Evolutionary conservation across 208 protist genomes (phyloP), one percentile per base, ranked within the genome.

Genomic region (Endotrypanum monterogeii): DNA sequence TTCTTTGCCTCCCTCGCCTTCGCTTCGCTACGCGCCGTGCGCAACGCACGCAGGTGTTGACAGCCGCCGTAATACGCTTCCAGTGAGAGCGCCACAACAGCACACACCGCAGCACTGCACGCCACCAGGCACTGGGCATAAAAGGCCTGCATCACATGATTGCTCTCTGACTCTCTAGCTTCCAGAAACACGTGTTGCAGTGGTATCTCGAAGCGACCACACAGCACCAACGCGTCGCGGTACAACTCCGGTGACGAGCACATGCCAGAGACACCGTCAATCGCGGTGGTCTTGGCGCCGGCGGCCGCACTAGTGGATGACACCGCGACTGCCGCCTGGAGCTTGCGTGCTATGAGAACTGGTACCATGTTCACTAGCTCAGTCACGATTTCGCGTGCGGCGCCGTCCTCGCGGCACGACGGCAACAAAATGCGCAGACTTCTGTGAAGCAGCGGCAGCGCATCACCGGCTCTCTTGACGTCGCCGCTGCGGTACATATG

Each of bases 31-130:
- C 69, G 67, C 28, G 62, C 57, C 25, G 52, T 55, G 20, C 71
- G 72, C 57, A 76, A 58, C 35, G 60, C 68, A 35, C 70, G 76
- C 51, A 80, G 62, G 70, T 79, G 76, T 28, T 78, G 67, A 44
- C 76, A 65, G 71, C 68, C 50, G 60, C 58, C 55, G 77, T 76
- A 76, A 60, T 74, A 78, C 30, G 75, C 71, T 58, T 87, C 87
- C 55, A 94, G 74, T 1, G 87, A 63, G 6, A 83, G 73, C 8
- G 89, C 82, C 46, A 96, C 86, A 23, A 91, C 87, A 12, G 90
- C 83, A 62, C 87, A 89, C 23, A 93, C 67, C 2, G 89, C 85
- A 23, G 88, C 89, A 54, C 86, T 89, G 71, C 86, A 94, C 6
- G 84, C 70, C 6, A 96, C 68, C 25, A 96, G 54, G 72, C 80